A percentile compares a stretch with the other conserved stretches of the same genome.
Conservation (phyloP, 2,329 filamentous ascomycete genomes). For the Scedosporium apiospermum region DNA sequence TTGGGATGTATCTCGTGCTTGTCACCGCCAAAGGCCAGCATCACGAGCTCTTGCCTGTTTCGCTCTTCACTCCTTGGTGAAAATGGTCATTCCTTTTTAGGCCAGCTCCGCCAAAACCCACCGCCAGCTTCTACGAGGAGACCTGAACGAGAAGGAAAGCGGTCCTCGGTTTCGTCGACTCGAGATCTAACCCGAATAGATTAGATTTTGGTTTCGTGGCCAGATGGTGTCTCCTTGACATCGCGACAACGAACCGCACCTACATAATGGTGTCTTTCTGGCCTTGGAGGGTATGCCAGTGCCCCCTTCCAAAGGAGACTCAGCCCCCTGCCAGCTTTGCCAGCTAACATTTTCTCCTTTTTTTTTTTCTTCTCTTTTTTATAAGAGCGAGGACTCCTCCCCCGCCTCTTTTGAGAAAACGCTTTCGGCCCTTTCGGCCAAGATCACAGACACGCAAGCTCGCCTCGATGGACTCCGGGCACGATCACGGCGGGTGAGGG, state of each 20-base stretch:
- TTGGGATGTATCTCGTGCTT: not conserved
- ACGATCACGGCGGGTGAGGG: constrained; percentile 67
- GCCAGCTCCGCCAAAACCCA: not conserved
- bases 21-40: not conserved
- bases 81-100: not conserved
- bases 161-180: not conserved
- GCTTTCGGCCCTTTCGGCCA: constrained; percentile 69
- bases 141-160: too few species aligned
- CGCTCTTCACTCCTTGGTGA: not conserved
- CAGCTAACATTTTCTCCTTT: constrained; percentile 10
- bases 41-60: not conserved
- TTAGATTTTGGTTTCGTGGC: not conserved
- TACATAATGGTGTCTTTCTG: constrained; percentile 68
- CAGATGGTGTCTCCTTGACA: not conserved
- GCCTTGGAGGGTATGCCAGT: constrained; percentile 63
- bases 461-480: constrained; percentile 65
- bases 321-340: constrained; percentile 13
- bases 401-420: constrained; percentile 90
- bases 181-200: not conserved
- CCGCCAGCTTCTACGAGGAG: too few species aligned
- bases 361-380: not conserved
- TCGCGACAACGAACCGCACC: not conserved
- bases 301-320: not conserved
- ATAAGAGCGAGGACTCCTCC: constrained; percentile 66
- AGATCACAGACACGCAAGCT: constrained; percentile 67